A percentile compares a stretch with the other conserved stretches of the same genome.
Evolutionary conservation across 768 basidiomycete species (phyloP).

Genomic region (Rubroboletus satanas): DNA sequence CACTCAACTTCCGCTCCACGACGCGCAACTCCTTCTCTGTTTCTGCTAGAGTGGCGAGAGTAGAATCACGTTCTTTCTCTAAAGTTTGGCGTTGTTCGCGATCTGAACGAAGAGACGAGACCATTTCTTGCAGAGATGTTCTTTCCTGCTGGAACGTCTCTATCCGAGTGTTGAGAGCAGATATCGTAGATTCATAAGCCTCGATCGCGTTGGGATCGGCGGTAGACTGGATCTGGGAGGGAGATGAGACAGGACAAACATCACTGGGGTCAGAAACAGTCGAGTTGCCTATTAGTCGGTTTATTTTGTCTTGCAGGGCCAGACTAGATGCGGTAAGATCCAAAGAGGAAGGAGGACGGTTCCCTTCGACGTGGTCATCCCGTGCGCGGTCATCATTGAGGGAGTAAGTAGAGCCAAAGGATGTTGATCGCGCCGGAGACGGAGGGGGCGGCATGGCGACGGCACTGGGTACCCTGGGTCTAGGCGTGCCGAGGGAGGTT

Average conservation of each 20-base stretch:
- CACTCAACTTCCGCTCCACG: slow-evolving; percentile 41
- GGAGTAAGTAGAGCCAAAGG: slow-evolving; percentile 37
- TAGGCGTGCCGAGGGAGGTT: slow-evolving; percentile 46
- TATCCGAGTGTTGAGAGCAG: slow-evolving; percentile 36
- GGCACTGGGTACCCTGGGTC: slow-evolving; percentile 65
- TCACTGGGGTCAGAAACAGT: slow-evolving; percentile 12
- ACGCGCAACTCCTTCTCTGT: slow-evolving; percentile 42
- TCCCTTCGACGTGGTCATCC: slow-evolving; percentile 8
- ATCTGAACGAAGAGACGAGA: slow-evolving; percentile 23
- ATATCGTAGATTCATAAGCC: slow-evolving; percentile 15
- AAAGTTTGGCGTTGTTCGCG: slow-evolving; percentile 27
- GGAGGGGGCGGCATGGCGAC: slow-evolving; percentile 80
- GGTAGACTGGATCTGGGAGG: slow-evolving; percentile 41
- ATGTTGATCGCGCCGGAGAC: slow-evolving; percentile 46
- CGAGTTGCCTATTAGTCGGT: slow-evolving; percentile 37
- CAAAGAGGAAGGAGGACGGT: slow-evolving; percentile 23
- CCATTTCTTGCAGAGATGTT: slow-evolving; percentile 45
- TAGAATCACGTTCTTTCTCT: slow-evolving; percentile 45
- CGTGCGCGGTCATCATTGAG: slow-evolving; percentile 30
- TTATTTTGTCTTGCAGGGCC: slow-evolving; percentile 48
- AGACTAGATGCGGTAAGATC: slow-evolving; percentile 40
- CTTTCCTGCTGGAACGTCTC: slow-evolving; percentile 71
- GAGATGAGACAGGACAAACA: slow-evolving; percentile 15
- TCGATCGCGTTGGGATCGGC: slow-evolving; percentile 13
- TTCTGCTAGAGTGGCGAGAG: slow-evolving; percentile 36